Base-by-base conservation (phyloP, 2,329 filamentous ascomycete species). In the Aspergillus costaricaensis region DNA sequence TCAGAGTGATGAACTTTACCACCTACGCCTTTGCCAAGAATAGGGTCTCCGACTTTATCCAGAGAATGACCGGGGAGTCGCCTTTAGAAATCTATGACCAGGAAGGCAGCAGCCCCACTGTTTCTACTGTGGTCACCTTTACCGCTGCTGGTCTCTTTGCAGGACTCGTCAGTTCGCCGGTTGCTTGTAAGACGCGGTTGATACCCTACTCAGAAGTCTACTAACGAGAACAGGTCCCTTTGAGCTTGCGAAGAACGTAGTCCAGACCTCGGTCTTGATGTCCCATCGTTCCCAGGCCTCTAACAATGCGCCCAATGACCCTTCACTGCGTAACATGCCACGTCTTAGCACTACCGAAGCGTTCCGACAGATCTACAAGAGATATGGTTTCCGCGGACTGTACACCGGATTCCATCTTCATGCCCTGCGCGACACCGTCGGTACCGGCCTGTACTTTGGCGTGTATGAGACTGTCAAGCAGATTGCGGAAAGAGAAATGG, bases 401-500 rank as follows among this genome's bases (percentile, higher is more conserved):
- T 81, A 81, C 64, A 80, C 78, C 2, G 79, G 79, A 2, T 80
- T 81, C 66, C 70, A 73, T 39, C 70, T 81, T 7, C 79, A 81
- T 65, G 73, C 77, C 4, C 51, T 79, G 61, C 76, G 79, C 44
- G 79, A 81, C 53, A 79, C 77, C 4, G 70, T 81, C 54, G 79
- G 79, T 14, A 77, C 78, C 8, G 79, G 76, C 6, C 65, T 81
- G 48, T 81, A 81, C 59, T 81, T 81, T 61, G 72, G 77, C 17
- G 73, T 81, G 49, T 81, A 81, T 50, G 79, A 81, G 63, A 80
- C 78, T 2, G 76, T 78, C 15, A 81, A 81, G 66, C 79, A 81
- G 63, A 63, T 79, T 5, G 73, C 79, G 14, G 74, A 76, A n/a
- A 79, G 74, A 30, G 76, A 79, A 62, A 71, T 79, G 49, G 78